Evolutionary conservation across 78 protist species (phyloP), one percentile per base, ranked within the genome.

Genomic region (Anaeramoeba ignava): DNA sequence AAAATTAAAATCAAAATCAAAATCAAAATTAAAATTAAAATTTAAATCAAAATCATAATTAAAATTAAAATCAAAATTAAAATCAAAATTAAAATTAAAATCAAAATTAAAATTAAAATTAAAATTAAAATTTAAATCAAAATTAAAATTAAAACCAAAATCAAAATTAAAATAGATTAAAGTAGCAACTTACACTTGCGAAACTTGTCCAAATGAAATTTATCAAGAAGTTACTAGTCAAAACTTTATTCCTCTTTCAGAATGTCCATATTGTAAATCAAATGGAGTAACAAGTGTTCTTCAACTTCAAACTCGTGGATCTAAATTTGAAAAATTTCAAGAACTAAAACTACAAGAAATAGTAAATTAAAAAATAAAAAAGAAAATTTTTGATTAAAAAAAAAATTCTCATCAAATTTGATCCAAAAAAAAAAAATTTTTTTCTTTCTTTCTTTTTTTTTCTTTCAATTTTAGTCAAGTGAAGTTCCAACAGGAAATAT

Each of bases 401-500:
- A n/a, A n/a, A n/a, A n/a, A n/a, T n/a, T n/a, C n/a, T n/a, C n/a
- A n/a, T n/a, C n/a, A n/a, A n/a, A n/a, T n/a, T n/a, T n/a, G n/a
- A n/a, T n/a, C n/a, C n/a, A n/a, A n/a, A n/a, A n/a, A n/a, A n/a
- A n/a, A n/a, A n/a, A n/a, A n/a, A n/a, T n/a, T n/a, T n/a, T n/a
- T n/a, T n/a, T n/a, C n/a, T n/a, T n/a, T n/a, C n/a, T n/a, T n/a
- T 54, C 23, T 80, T 1, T 1, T 36, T 3, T 80, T 2, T 80
- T 12, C 8, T n/a, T 54, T 3, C 17, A 33, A 68, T 42, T 27
- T 0, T 78, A 38, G 83, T 82, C 92, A 3, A 85, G 89, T 36
- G 92, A 96, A 36, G 99, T 96, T 2, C 99, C 99, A 0, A 86
- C 84, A n/a, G 99, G 99, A 2, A 94, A 94, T 85, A 92, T 96